Evolutionary conservation across 148 eudicot species (phyloP).

Genomic region (Nepenthes mirabilis): DNA sequence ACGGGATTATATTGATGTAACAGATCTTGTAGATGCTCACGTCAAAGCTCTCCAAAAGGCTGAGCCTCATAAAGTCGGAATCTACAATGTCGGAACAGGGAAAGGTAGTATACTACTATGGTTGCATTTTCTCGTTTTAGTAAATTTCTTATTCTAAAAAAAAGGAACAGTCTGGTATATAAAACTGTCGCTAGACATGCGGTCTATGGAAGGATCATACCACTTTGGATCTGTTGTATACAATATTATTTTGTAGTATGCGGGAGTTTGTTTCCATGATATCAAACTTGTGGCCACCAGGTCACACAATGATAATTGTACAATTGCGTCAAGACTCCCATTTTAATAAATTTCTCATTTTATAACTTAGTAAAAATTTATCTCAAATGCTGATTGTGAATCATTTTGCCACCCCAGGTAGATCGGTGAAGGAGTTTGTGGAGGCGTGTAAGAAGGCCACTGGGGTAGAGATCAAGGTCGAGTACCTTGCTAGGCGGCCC

Average conservation of each 20-base stretch:
- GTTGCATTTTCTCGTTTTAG: neutral
- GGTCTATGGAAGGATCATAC: too few species aligned
- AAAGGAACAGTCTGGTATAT: neutral
- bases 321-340: neutral
- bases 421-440: constrained; percentile 73
- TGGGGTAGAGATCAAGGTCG: constrained; percentile 53
- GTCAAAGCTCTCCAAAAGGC: constrained; percentile 93
- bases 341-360: too few species aligned
- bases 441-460: constrained; percentile 84
- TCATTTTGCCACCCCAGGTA: constrained; percentile 24
- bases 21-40: constrained; percentile 94
- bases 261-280: too few species aligned
- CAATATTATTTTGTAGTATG: too few species aligned
- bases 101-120: constrained; percentile 31
- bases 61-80: constrained; percentile 62
- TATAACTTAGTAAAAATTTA: neutral
- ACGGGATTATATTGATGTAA: constrained; percentile 93
- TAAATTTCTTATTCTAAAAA: neutral
- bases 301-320: too few species aligned
- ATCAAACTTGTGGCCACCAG: too few species aligned
- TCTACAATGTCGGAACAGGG: constrained; percentile 95
- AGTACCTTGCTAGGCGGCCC: constrained; percentile 54
- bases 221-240: too few species aligned
- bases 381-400: neutral
- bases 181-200: too few species aligned